These are phyloP conservation scores for Yamadazyma paraphyllophila DNA, from an alignment of 805 yeast genomes.

Conservation along the genomic window DNA sequence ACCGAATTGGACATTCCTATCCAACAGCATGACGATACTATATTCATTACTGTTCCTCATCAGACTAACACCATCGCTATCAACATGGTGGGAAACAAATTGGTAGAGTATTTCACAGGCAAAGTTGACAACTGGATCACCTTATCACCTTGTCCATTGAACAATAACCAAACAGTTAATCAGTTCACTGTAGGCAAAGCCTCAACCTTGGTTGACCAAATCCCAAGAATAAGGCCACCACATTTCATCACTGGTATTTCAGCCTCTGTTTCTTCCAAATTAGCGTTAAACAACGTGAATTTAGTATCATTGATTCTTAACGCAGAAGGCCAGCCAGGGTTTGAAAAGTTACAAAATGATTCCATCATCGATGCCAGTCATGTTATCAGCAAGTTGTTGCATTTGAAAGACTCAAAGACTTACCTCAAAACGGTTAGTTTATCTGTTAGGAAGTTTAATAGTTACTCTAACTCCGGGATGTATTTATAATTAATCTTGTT, in stretches of 20 bases:
- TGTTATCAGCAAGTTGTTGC: slow-evolving; percentile 15
- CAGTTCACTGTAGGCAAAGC: slow-evolving; percentile 12
- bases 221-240: slow-evolving; percentile 51
- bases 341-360: slow-evolving; percentile 50
- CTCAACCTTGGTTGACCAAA: slow-evolving; percentile 1
- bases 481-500: slow-evolving; percentile 17
- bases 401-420: slow-evolving; percentile 3
- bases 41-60: slow-evolving; percentile 31
- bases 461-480: slow-evolving; percentile 28
- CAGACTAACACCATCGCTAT: slow-evolving; percentile 35
- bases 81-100: slow-evolving; percentile 24
- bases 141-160: slow-evolving; percentile 37
- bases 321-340: slow-evolving; percentile 63
- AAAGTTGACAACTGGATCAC: slow-evolving; percentile 24
- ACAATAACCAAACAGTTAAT: slow-evolving; percentile 28
- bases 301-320: slow-evolving; percentile 36
- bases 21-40: slow-evolving; percentile 7
- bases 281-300: slow-evolving; percentile 7
- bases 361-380: slow-evolving; percentile 35
- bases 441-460: slow-evolving; percentile 22
- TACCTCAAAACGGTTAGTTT: slow-evolving; percentile 17
- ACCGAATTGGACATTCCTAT: slow-evolving; percentile 24
- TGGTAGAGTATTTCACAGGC: slow-evolving; percentile 16
- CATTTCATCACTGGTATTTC: slow-evolving; percentile 58
- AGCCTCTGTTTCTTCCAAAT: slow-evolving; percentile 42